Base-by-base conservation (phyloP, 345 rosid genomes). In the Draba incana region DNA sequence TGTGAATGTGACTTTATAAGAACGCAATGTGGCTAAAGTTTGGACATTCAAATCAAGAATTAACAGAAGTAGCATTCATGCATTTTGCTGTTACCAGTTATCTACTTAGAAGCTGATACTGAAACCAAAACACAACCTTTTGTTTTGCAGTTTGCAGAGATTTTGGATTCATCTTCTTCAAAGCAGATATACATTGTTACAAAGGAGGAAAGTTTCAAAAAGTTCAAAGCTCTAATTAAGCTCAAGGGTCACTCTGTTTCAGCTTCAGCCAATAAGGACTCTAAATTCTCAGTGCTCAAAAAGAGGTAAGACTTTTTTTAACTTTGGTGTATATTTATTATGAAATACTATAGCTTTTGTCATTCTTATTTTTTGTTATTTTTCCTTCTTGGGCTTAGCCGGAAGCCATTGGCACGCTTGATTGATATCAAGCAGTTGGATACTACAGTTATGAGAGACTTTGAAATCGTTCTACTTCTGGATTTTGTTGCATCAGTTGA, bases 391-490 rank as follows among this genome's bases (percentile, higher is more conserved):
- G 46, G 20, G 16, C 7, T 56, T 68, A 63, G 77, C 72, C 27
- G 31, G 28, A 79, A 70, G 60, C 85, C 78, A 1, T 20, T 48
- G 10, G 79, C 82, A 37, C 67, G 67, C 12, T 60, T 86, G 72
- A 71, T 82, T 10, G 76, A 77, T 63, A 62, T 53, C 3, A 73
- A 78, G 41, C 53, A 79, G 42, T 74, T 84, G 50, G 62, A 46
- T 8, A 37, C 61, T n/a, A 60, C 69, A 23, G 80, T 64, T 53
- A 59, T 81, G 66, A 84, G 52, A 51, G 54, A 75, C 66, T 86
- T 66, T 15, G 75, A 81, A 66, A 72, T 77, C 2, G 82, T 90
- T 51, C 57, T 85, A 44, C 71, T 84, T 63, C 84, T 88, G 3
- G 72, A 82, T 67, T 78, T 82, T 39, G 74, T 79, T 50, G 53